Evolutionary conservation across 306 rosid genomes (phyloP), one percentile per base, ranked within the genome.

Genomic region (Ceratonia siliqua): DNA sequence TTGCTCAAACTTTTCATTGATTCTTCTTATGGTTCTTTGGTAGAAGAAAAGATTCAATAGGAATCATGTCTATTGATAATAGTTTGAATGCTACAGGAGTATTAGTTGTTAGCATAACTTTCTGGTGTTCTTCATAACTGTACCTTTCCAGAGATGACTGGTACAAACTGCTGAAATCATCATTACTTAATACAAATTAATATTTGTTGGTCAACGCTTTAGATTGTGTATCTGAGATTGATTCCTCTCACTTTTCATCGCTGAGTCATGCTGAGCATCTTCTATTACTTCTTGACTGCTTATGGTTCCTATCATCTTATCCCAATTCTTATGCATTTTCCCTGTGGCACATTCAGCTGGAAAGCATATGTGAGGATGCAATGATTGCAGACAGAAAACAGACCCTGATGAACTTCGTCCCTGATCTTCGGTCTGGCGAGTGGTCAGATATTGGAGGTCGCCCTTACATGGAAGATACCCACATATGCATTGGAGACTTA

Each of bases 371-470:
- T 39, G 99, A 95, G 84, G 87, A 95, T 38, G 32, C 89, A 32
- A 92, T 81, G 65, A 84, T 70, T 75, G 76, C 72, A n/a, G 96
- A 92, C 32, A 83, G 63, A 57, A 92, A 78, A 25, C 96, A 87
- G 75, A 88, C 78, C 36, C 65, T 46, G 67, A 25, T 80, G 35
- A 71, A 79, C 70, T 88, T 86, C 67, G 83, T 79, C 54, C 98
- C 96, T 20, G 15, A 75, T 57, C 89, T 95, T 79, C 85, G 97
- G 62, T 90, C 96, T 6, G 99, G 99, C 46, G 99, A 92, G 77
- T 95, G 97, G 92, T 92, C 98, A 45, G 91, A 95, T 72, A 95
- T 90, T 15, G 98, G 99, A 35, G 67, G 68, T 14, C 97, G 98
- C 36, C 39, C 82, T 36, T 43, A 74, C 52, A 95, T 95, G 99